Evolutionary conservation across 108 stramenopile genomes (phyloP).

Genomic region (Cyclotella choctawhatcheeana): DNA sequence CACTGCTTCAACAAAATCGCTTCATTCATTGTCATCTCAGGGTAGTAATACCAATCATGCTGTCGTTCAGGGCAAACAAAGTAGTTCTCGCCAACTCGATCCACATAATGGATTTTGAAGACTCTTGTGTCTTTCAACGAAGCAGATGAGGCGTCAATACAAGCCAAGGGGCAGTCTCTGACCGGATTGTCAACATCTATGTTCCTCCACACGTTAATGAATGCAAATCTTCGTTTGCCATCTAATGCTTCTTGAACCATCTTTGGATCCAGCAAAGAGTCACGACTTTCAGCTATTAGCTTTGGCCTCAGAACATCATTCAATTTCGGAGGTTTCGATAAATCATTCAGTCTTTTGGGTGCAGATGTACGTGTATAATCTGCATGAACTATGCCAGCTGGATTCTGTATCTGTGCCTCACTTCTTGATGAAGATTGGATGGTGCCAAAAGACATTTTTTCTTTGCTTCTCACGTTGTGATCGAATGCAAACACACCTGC

Average conservation of each 20-base stretch:
- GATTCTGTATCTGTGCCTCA: conserved; percentile 42
- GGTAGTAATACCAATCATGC: conserved; percentile 65
- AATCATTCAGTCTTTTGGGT: conserved; percentile 52
- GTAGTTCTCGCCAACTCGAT: conserved; percentile 68
- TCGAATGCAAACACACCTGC: conserved; percentile 10
- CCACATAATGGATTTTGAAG: conserved; percentile 62
- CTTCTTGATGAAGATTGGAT: conserved; percentile 34
- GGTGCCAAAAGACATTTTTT: conserved; percentile 21
- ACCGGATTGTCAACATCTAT: conserved; percentile 54
- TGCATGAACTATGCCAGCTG: conserved; percentile 62
- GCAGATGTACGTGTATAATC: conserved; percentile 65
- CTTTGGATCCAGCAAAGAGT: conserved; percentile 51
- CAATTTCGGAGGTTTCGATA: conserved; percentile 53
- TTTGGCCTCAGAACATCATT: conserved; percentile 59
- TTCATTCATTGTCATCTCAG: conserved; percentile 59
- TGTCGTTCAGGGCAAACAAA: conserved; percentile 37
- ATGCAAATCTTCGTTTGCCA: conserved; percentile 58
- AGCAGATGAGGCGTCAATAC: conserved; percentile 51
- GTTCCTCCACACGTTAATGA: conserved; percentile 71
- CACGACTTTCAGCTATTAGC: conserved; percentile 22
- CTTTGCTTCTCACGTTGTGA: conserved; percentile 44
- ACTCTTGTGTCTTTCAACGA: conserved; percentile 42
- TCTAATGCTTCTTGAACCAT: conserved; percentile 51
- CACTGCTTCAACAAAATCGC: conserved; percentile 58
- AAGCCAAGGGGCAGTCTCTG: conserved; percentile 56